Conservation (phyloP, 225 moss, liverwort and hornwort genomes). For the Pseudoscleropodium purum region DNA sequence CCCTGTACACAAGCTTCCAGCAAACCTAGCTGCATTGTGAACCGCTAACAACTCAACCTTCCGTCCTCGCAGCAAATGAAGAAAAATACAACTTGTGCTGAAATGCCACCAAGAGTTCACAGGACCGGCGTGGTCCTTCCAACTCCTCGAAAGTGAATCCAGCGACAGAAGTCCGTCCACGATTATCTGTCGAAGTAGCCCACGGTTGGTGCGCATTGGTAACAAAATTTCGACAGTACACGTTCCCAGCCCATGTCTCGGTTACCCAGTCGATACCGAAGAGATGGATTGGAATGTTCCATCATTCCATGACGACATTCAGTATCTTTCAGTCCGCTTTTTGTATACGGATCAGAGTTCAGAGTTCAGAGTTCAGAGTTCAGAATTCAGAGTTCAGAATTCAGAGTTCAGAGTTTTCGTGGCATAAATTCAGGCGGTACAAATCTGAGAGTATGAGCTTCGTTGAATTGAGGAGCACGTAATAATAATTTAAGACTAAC, state of each 20-base stretch:
- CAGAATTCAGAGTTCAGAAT: neutral
- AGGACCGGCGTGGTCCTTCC: neutral
- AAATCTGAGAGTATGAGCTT: neutral
- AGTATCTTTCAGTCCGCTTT: neutral
- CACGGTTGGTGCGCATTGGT: neutral
- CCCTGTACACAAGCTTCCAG: slow-evolving; percentile 14
- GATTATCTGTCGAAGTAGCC: neutral
- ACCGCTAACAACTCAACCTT: neutral
- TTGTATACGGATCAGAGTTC: neutral
- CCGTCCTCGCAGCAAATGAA: neutral
- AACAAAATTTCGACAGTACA: neutral
- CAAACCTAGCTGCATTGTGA: slow-evolving; percentile 36
- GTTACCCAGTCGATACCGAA: neutral
- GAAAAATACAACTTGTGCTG: neutral
- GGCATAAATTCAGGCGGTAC: neutral
- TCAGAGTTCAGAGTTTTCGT: neutral
- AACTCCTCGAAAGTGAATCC: neutral
- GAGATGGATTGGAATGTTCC: neutral
- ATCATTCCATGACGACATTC: neutral
- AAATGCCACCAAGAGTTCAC: neutral
- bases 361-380: neutral
- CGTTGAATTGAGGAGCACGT: neutral
- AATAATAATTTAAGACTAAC: neutral
- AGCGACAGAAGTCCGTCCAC: neutral
- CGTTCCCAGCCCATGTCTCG: neutral